Evolutionary conservation across 176 grass and related monocot genomes (phyloP).

Genomic region (Miscanthus lutarioriparius): DNA sequence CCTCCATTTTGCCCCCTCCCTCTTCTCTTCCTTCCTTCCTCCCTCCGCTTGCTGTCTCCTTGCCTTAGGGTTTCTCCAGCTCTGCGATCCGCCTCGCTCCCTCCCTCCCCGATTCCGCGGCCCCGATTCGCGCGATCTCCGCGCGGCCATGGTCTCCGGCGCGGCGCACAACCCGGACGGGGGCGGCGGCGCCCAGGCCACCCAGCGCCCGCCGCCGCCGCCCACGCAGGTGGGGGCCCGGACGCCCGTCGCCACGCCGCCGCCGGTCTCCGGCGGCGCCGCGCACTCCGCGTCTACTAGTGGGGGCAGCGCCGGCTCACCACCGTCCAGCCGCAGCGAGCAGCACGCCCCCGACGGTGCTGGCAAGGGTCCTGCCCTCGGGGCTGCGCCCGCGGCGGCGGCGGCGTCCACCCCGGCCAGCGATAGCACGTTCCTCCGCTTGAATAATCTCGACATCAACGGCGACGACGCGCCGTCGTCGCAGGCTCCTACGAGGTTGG

Average conservation of each 20-base stretch:
- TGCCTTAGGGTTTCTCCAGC: slow-evolving; percentile 58
- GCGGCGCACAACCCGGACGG: not conserved
- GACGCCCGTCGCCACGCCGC: not conserved
- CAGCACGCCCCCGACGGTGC: slow-evolving; percentile 29
- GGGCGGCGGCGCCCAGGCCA: not conserved
- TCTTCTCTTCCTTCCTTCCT: not conserved
- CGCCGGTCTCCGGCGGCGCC: slow-evolving; percentile 38
- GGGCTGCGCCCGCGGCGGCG: not conserved
- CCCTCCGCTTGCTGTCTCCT: not conserved
- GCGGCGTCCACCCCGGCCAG: slow-evolving; percentile 53
- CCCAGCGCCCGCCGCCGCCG: not conserved
- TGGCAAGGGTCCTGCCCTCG: slow-evolving; percentile 6
- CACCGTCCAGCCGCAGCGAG: slow-evolving; percentile 67
- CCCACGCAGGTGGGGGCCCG: not conserved
- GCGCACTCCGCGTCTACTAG: slow-evolving; percentile 76
- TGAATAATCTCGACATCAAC: slow-evolving; percentile 80
- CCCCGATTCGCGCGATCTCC: slow-evolving; percentile 21
- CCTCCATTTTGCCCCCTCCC: slow-evolving; percentile 27
- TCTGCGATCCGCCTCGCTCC: not conserved
- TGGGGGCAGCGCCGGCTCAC: slow-evolving; percentile 67
- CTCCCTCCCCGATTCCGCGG: slow-evolving; percentile 10
- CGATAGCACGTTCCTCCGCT: slow-evolving; percentile 62
- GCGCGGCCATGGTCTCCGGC: slow-evolving; percentile 40
- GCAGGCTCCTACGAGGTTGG: slow-evolving; percentile 65
- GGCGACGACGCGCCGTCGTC: slow-evolving; percentile 69